Evolutionary conservation across 2,329 filamentous ascomycete genomes (phyloP).

Genomic region (Cordyceps fumosorosea): DNA sequence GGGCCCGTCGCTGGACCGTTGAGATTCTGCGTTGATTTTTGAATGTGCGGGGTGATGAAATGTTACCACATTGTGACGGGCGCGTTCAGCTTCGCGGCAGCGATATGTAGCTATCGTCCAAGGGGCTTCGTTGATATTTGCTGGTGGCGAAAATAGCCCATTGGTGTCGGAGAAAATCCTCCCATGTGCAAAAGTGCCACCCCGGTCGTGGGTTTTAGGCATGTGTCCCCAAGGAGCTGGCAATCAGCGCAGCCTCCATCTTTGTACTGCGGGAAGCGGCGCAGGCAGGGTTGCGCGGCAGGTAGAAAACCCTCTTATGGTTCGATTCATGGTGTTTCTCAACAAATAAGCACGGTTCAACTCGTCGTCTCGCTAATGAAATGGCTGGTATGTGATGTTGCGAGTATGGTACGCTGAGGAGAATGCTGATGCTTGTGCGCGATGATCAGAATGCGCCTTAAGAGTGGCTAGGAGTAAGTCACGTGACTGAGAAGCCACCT

Average conservation of each 20-base stretch:
- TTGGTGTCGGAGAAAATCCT: background rate
- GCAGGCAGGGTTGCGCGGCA: background rate
- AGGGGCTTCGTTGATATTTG: background rate
- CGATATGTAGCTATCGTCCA: background rate
- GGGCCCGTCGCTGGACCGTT: background rate
- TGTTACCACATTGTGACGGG: background rate
- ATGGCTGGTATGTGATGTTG: background rate
- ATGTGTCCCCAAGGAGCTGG: background rate
- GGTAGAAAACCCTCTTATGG: background rate
- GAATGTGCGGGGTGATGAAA: background rate
- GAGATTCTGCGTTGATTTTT: background rate
- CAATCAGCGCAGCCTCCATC: background rate
- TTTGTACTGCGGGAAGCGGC: background rate
- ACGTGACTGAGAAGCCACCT: background rate
- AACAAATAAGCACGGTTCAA: background rate
- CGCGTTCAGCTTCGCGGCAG: background rate
- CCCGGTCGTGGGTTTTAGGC: background rate
- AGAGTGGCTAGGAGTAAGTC: background rate
- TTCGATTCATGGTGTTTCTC: background rate
- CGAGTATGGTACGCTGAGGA: background rate
- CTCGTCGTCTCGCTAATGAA: background rate
- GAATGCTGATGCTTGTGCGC: constrained; percentile 1
- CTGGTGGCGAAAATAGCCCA: background rate
- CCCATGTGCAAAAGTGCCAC: background rate
- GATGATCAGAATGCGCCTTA: background rate